These are phyloP conservation scores for Penicillium steckii DNA, from an alignment of 495 filamentous ascomycete species.

Conservation along the genomic window DNA sequence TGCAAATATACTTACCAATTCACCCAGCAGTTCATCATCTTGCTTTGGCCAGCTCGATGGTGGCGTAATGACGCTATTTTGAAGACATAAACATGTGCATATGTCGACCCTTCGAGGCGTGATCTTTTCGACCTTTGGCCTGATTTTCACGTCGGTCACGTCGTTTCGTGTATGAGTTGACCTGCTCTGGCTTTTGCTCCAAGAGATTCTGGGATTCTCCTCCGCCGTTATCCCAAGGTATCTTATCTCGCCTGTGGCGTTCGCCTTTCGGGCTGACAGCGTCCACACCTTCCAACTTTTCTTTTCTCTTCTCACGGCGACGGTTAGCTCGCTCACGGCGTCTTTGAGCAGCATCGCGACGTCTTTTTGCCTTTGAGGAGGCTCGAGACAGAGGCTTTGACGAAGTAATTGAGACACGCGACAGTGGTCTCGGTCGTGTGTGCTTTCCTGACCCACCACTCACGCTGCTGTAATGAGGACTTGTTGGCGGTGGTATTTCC, in stretches of 20 bases:
- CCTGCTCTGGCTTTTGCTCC: slow-evolving; percentile 13
- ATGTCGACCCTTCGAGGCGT: slow-evolving; percentile 11
- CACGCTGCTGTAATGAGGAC: too few species aligned
- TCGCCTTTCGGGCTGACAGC: not conserved
- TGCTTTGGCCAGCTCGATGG: not conserved
- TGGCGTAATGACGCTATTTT: slow-evolving; percentile 7
- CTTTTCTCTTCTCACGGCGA: not conserved
- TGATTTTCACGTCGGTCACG: slow-evolving; percentile 25
- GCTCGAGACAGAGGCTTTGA: slow-evolving; percentile 1
- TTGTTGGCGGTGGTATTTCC: too few species aligned
- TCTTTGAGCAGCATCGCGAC: not conserved
- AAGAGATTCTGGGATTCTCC: not conserved
- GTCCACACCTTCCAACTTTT: not conserved
- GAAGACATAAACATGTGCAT: slow-evolving; percentile 22
- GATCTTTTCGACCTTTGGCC: slow-evolving; percentile 5
- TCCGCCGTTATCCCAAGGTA: not conserved
- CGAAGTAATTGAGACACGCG: not conserved
- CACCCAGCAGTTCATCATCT: not conserved
- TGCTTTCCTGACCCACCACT: too few species aligned
- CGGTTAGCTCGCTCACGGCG: not conserved
- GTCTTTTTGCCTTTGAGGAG: not conserved
- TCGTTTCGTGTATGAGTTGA: slow-evolving; percentile 27
- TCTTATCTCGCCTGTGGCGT: not conserved
- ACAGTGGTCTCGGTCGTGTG: not conserved
- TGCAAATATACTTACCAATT: too few species aligned